phyloP scores from a whole-genome alignment of 2,329 filamentous ascomycete species.

The Paecilomyces sp. region DNA sequence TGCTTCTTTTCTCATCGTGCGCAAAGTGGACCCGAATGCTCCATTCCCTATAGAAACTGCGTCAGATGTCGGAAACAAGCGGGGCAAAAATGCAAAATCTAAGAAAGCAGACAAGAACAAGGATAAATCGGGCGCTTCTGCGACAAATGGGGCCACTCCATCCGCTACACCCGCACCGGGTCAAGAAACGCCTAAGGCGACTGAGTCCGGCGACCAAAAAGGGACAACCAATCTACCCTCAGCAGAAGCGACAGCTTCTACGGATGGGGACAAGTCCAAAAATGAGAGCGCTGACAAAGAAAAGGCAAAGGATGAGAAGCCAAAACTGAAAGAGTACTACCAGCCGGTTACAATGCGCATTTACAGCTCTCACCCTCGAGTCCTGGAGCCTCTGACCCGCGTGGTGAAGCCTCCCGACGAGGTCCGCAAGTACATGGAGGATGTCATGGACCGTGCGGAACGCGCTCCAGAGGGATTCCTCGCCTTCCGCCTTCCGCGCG shows the following conservation, averaged over 20 bases:
- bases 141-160: conserved; percentile 5
- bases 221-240: conserved; percentile 8
- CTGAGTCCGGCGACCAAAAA: conserved; percentile 9
- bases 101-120: conserved; percentile 28
- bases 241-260: conserved; percentile 4
- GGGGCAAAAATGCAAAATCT: conserved; percentile 25
- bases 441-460: conserved; percentile 50
- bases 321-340: conserved; percentile 39
- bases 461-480: conserved; percentile 50
- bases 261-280: conserved; percentile 3
- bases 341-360: conserved; percentile 52
- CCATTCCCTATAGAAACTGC: conserved; percentile 30
- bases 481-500: conserved; percentile 48
- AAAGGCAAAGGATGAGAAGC: conserved; percentile 7
- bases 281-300: conserved; percentile 5
- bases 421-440: conserved; percentile 49
- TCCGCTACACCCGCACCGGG: conserved; percentile 13
- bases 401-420: conserved; percentile 50
- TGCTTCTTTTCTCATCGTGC: conserved; percentile 41
- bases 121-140: conserved; percentile 4
- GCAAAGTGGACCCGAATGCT: conserved; percentile 33
- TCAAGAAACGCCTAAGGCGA: conserved; percentile 3
- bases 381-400: conserved; percentile 48
- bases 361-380: conserved; percentile 43
- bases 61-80: conserved; percentile 20